Percentiles rank a stretch among this genome's conserved stretches.
These are phyloP conservation scores for Pyricularia sp. DNA, from an alignment of 2,329 filamentous ascomycete species.

Conservation along the genomic window DNA sequence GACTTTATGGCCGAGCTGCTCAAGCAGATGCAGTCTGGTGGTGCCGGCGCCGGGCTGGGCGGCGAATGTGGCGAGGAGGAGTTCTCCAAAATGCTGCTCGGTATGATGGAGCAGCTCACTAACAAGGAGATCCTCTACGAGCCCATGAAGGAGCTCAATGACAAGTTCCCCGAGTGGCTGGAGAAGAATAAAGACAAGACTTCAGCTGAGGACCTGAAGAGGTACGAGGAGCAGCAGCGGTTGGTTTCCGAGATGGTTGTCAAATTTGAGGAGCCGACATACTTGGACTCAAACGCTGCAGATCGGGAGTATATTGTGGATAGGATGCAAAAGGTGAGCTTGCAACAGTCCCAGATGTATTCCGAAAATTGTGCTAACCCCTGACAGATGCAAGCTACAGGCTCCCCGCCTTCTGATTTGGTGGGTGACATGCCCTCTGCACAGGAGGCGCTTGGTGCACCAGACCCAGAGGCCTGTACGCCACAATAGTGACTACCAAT, in stretches of 20 bases:
- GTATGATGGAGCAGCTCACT: constrained; percentile 98
- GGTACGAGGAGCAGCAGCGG: constrained; percentile 68
- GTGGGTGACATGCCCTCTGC: constrained; percentile 81
- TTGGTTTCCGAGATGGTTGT: constrained; percentile 76
- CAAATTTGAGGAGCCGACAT: constrained; percentile 73
- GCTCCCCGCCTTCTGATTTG: constrained; percentile 78
- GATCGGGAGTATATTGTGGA: constrained; percentile 92
- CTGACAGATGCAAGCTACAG: constrained; percentile 84
- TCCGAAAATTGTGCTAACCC: neutral
- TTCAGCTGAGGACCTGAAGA: constrained; percentile 56
- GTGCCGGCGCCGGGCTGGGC: constrained; percentile 36
- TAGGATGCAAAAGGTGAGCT: constrained; percentile 83
- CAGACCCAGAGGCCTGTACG: constrained; percentile 46
- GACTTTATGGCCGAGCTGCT: constrained; percentile 88
- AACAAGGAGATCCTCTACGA: constrained; percentile 98
- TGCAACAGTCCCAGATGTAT: constrained; percentile 1
- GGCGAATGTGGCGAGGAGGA: constrained; percentile 59
- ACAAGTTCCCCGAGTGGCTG: constrained; percentile 87
- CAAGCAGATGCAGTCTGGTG: constrained; percentile 66
- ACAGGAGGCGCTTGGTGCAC: constrained; percentile 53
- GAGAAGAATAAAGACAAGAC: constrained; percentile 57
- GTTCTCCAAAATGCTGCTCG: constrained; percentile 86
- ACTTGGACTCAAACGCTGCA: constrained; percentile 66
- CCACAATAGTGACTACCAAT: constrained; percentile 33
- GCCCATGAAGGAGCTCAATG: constrained; percentile 92